These are phyloP conservation scores for Cryoendolithus antarcticus DNA, from an alignment of 2,329 filamentous ascomycete genomes.

Conservation along the genomic window DNA sequence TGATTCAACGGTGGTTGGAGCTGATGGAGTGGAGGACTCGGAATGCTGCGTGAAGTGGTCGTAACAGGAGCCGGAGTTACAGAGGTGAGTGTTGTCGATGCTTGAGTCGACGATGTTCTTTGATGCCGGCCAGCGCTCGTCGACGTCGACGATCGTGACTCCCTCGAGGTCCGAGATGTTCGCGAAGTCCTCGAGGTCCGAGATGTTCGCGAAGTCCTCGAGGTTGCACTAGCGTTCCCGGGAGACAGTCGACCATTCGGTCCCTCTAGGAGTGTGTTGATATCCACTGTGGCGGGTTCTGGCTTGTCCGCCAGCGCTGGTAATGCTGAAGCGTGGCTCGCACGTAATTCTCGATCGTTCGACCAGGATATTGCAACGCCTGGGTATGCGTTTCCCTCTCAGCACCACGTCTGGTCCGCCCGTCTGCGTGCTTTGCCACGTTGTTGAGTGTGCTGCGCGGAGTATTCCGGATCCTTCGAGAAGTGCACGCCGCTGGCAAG, in stretches of 20 bases:
- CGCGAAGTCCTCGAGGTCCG: conserved; percentile 16
- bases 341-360: no score
- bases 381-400: no score
- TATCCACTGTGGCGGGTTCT: conserved; percentile 72
- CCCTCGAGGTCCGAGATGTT: no score
- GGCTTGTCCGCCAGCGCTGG: conserved; percentile 26
- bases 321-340: neutral
- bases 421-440: no score
- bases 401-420: no score
- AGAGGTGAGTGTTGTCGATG: conserved; percentile 12
- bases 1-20: conserved; percentile 18
- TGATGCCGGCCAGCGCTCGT: conserved; percentile 6
- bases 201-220: conserved; percentile 8
- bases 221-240: conserved; percentile 32
- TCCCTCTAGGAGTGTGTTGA: conserved; percentile 74
- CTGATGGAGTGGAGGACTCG: conserved; percentile 4
- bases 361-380: no score
- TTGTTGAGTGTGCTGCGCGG: no score
- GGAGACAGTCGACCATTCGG: conserved; percentile 57
- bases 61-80: conserved; percentile 9
- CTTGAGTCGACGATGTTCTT: conserved; percentile 2
- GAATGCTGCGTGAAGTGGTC: conserved; percentile 4
- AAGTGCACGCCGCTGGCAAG: no score
- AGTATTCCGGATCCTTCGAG: no score
- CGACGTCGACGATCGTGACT: neutral